These are phyloP conservation scores for Neurospora sp. DNA, from an alignment of 495 filamentous ascomycete species.

Conservation along the genomic window DNA sequence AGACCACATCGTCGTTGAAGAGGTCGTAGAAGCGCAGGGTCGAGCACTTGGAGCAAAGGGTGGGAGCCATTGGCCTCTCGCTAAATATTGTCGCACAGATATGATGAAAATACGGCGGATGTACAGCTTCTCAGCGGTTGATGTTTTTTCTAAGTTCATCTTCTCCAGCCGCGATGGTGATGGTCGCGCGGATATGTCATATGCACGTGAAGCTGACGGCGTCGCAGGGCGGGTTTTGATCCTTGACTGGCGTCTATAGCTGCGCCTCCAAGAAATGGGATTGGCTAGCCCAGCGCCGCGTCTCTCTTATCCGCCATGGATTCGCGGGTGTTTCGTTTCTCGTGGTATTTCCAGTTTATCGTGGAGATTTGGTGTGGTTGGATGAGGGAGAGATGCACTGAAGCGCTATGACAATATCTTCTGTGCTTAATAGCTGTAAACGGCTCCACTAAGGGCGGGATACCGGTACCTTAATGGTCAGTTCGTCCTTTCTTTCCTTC, in stretches of 20 bases:
- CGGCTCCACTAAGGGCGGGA: too few species aligned
- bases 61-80: not conserved
- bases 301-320: not conserved
- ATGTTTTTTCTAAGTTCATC: too few species aligned
- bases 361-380: too few species aligned
- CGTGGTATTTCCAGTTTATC: not conserved
- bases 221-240: not conserved
- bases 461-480: too few species aligned
- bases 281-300: not conserved
- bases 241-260: too few species aligned
- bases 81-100: not conserved
- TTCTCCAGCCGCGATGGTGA: too few species aligned
- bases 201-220: not conserved
- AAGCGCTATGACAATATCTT: too few species aligned
- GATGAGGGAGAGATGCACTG: too few species aligned
- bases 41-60: not conserved
- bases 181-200: not conserved
- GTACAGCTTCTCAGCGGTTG: too few species aligned
- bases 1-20: conserved; percentile 2
- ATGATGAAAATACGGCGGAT: too few species aligned
- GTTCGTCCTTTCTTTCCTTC: not conserved
- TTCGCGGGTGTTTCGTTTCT: not conserved
- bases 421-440: too few species aligned
- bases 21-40: not conserved
- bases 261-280: not conserved